Evolutionary conservation across 805 yeast genomes (phyloP), one percentile per base, ranked within the genome.

Genomic region (Pichia ethanolica): DNA sequence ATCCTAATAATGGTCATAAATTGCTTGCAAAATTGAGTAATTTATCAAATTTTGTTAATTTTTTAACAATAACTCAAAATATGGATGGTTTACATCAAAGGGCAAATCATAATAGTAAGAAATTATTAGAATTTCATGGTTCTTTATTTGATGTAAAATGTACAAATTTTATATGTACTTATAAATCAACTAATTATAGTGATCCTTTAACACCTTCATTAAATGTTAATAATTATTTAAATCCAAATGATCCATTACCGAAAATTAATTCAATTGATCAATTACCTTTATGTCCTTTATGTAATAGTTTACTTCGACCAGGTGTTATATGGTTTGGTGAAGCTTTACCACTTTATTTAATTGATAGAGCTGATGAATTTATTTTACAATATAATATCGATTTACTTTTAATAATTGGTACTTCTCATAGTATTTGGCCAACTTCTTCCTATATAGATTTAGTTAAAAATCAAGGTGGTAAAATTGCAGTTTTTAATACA

Each of bases 301-400:
- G 97, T 61, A 61, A 70, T n/a, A 83, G 82, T 0, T 61, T 85
- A 11, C 66, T 89, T 50, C 71, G 97, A 26, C 97, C 97, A 0
- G 96, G 93, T 0, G 95, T 89, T 4, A 90, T 89, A 6, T 89
- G 96, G 97, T 88, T 85, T 66, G 97, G 97, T n/a, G 97, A 89
- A 65, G 75, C 89, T 13, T 68, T 89, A 42, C 88, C 95, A 0
- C 64, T 86, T 48, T 67, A 67, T 44, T 75, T 73, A 11, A 75
- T 89, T 50, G 82, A 81, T 52, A 68, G 68, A 40, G 88, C 87
- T 5, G 96, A 89, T 66, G 79, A 77, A 41, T 89, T 86, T 57
- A 72, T 88, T 6, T 74, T 78, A 55, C 59, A 69, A 10, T 70
- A 70, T 28, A 65, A 65, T 5, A 82, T 86, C 26, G 96, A 89